Evolutionary conservation across 352 stramenopile species (phyloP), one percentile per base, ranked within the genome.

Genomic region (Saprolegnia diclina): DNA sequence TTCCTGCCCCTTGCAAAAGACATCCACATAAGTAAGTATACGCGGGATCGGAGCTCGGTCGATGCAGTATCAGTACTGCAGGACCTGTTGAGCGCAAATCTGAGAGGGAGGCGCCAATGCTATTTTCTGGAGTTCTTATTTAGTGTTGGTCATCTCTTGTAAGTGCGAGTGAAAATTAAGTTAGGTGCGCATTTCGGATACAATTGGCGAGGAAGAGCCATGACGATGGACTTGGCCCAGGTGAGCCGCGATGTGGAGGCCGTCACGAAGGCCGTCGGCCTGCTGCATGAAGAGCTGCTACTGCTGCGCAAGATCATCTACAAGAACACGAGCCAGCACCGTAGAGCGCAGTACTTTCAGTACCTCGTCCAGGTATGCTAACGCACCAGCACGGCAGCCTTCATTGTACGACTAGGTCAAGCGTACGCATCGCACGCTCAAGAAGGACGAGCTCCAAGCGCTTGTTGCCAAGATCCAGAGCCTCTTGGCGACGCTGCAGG

Each of bases 301-400:
- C 71, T 94, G 13, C 91, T 93, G 64, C 84, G 89, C 69, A 83
- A 82, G 32, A 79, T 66, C 18, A 91, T 95, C 80, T 95, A 95
- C 79, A 95, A 93, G 71, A 95, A 95, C 69, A 82, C 90, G 57
- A 95, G 82, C 73, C 87, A 95, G 73, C 87, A 95, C 64, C 85
- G 87, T 3, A 85, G 87, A 22, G 81, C 85, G 9, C 83, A 83
- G 42, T 95, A 91, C 73, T 95, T 81, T 69, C 79, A 90, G 73
- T 82, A 91, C 64, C 75, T 94, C 40, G 80, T 92, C 72, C 74
- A 89, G 48, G 79, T 86, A 54, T 22, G 21, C 29, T 4, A 65
- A 48, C 42, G 9, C 19, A 9, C 38, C 40, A 2, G 37, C 32
- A 40, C 19, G 35, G 3, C 46, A 65, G 9, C 21, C 13, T 13